Conservation (phyloP, 352 stramenopile genomes). For the Discostella stelligera region DNA sequence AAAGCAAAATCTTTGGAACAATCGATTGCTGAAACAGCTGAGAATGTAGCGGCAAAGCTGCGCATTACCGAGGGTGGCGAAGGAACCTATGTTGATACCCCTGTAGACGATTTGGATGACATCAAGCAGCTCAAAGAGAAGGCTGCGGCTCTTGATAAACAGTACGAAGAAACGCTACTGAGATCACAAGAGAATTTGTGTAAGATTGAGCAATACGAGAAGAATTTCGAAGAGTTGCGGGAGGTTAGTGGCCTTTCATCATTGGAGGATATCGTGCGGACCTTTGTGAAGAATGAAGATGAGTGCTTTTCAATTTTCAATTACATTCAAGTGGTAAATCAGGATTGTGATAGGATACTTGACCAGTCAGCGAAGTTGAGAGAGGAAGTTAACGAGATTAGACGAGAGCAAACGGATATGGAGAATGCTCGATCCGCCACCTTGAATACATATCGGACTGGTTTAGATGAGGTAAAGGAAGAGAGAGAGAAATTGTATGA, state of each 20-base stretch:
- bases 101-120: constrained; percentile 28
- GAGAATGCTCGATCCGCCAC: constrained; percentile 37
- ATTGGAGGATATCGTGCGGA: constrained; percentile 78
- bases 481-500: constrained; percentile 52
- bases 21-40: constrained; percentile 56
- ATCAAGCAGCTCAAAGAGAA: constrained; percentile 39
- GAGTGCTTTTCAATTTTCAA: constrained; percentile 83
- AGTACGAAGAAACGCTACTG: constrained; percentile 39
- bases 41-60: constrained; percentile 36
- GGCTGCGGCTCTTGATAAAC: constrained; percentile 35
- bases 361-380: constrained; percentile 47
- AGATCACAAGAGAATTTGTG: constrained; percentile 40
- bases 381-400: constrained; percentile 55
- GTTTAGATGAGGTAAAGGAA: constrained; percentile 55
- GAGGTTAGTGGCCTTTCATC: constrained; percentile 50
- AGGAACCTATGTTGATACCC: constrained; percentile 3
- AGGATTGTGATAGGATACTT: constrained; percentile 73
- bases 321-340: constrained; percentile 80
- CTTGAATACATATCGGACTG: constrained; percentile 57
- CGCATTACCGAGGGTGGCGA: constrained; percentile 28
- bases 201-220: constrained; percentile 56
- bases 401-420: constrained; percentile 46
- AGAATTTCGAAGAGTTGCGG: constrained; percentile 57
- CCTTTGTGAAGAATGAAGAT: constrained; percentile 81
- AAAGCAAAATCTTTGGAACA: constrained; percentile 59